phyloP scores from a whole-genome alignment of 2,329 filamentous ascomycete species.

The Ambrosiella xylebori region DNA sequence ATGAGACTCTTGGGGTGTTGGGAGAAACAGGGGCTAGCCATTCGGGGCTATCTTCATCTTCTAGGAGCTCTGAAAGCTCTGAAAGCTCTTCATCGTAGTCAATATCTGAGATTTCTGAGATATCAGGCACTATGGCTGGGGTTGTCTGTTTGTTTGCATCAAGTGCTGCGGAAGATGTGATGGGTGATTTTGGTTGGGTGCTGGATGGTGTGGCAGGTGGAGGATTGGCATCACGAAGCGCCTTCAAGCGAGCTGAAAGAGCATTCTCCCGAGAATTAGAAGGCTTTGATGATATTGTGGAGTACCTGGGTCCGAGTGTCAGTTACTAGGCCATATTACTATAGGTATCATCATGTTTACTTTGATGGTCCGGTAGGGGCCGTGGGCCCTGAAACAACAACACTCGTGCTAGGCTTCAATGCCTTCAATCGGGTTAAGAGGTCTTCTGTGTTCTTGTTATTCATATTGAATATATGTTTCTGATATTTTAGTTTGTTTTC shows the following conservation, averaged over 20 bases:
- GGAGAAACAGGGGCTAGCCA: slow-evolving; percentile 11
- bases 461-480: neutral
- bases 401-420: slow-evolving; percentile 25
- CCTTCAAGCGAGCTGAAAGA: slow-evolving; percentile 34
- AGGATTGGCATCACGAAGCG: slow-evolving; percentile 22
- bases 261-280: slow-evolving; percentile 30
- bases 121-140: neutral
- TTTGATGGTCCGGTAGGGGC: neutral
- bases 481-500: too few species aligned
- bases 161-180: neutral
- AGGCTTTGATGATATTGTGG: slow-evolving; percentile 5
- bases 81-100: slow-evolving; percentile 34
- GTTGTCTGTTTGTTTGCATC: neutral
- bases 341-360: neutral
- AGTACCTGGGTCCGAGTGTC: neutral
- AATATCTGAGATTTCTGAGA: neutral
- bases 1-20: neutral
- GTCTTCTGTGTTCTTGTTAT: slow-evolving; percentile 5
- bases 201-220: neutral
- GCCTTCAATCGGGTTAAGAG: slow-evolving; percentile 38
- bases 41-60: slow-evolving; percentile 17
- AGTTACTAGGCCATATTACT: neutral
- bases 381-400: slow-evolving; percentile 12
- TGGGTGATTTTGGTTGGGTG: neutral
- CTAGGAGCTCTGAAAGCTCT: slow-evolving; percentile 25